Base-by-base conservation (phyloP, 768 basidiomycete genomes). In the Russula earlei region DNA sequence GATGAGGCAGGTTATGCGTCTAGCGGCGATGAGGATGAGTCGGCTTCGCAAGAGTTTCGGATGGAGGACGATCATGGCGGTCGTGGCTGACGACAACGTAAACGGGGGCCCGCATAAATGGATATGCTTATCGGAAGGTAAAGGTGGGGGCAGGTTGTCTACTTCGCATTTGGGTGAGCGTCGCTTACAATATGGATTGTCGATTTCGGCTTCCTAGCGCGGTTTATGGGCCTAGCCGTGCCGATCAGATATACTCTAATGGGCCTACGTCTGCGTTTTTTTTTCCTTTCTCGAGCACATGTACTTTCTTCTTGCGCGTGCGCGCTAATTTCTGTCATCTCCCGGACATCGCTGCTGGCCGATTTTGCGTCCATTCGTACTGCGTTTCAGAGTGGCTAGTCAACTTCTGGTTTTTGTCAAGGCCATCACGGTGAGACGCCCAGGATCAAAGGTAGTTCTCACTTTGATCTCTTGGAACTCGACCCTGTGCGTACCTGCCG, bases 111-210 rank as follows among this genome's bases (percentile, higher is more conserved):
- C 48, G 47, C 45, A 31, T 37, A 57, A 47, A 47, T 40, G 50
- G 45, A 38, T 38, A 55, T 48, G 51, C 50, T 40, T 48, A 51
- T 56, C 47, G 36, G 42, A 55, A 45, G 44, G 62, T 54, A 27
- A 44, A 49, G 45, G 57, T 38, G 59, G 62, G 29, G 10, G 29
- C 29, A 62, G 54, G 50, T 55, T 54, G 38, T 62, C 56, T 61
- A 60, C 55, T 60, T 50, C 67, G 65, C 14, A 63, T 66, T 40
- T 69, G 68, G 14, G 62, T 64, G 29, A 60, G 56, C 34, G 51
- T 54, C 53, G 60, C 54, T 51, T 69, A 64, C 37, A 52, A 47
- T 48, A 63, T 67, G 41, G 56, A 57, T 57, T 52, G 45, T 57
- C 56, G 38, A 52, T 52, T 57, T 52, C 56, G 45, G 45, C 50